Conservation (phyloP, 371 early-diverging fungal genomes). For the Lichtheimia ornata region DNA sequence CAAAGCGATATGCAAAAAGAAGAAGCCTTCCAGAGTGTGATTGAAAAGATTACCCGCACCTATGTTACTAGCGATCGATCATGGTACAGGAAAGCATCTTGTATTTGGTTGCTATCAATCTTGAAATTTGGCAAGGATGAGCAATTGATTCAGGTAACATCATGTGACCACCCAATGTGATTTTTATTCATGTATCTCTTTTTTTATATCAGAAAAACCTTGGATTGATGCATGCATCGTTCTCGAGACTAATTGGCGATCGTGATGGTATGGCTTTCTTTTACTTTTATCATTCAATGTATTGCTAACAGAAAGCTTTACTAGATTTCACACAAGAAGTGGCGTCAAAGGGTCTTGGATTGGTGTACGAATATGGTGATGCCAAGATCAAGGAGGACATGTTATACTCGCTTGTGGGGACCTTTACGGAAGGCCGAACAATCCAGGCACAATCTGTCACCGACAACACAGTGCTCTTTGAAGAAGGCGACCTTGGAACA, state of each 20-base stretch:
- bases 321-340: slow-evolving; percentile 76
- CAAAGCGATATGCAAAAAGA: slow-evolving; percentile 12
- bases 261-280: slow-evolving; percentile 64
- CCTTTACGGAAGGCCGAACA: slow-evolving; percentile 58
- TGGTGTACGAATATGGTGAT: slow-evolving; percentile 87
- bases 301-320: neutral
- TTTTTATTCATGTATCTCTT: neutral
- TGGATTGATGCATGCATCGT: slow-evolving; percentile 63
- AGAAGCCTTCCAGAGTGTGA: slow-evolving; percentile 29
- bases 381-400: slow-evolving; percentile 66
- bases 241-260: slow-evolving; percentile 78
- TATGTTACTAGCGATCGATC: slow-evolving; percentile 56
- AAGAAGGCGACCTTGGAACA: slow-evolving; percentile 68
- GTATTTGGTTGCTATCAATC: slow-evolving; percentile 84
- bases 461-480: slow-evolving; percentile 78
- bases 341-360: slow-evolving; percentile 86
- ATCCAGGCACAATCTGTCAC: slow-evolving; percentile 73
- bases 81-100: slow-evolving; percentile 76
- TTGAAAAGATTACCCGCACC: slow-evolving; percentile 57
- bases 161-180: neutral
- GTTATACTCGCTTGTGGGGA: slow-evolving; percentile 62
- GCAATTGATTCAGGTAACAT: slow-evolving; percentile 44
- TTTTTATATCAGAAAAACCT: slow-evolving; percentile 38
- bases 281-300: neutral
- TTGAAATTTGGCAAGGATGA: slow-evolving; percentile 75